Evolutionary conservation across 495 filamentous ascomycete species (phyloP).

Genomic region (Corynascus novoguineensis): DNA sequence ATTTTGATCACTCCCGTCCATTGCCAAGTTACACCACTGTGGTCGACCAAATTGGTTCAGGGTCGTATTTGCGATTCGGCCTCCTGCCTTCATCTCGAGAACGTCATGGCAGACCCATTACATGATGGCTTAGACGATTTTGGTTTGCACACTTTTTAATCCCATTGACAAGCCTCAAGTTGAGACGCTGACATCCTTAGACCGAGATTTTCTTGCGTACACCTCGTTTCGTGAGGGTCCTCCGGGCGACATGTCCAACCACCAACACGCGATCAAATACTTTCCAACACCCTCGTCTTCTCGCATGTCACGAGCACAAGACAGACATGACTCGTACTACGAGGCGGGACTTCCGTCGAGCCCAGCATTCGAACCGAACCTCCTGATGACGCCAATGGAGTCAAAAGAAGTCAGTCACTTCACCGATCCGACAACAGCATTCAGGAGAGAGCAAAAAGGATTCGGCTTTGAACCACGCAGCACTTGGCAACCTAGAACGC

Average conservation of each 20-base stretch:
- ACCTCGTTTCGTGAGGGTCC: not conserved
- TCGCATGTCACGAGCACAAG: not conserved
- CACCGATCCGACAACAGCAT: not conserved
- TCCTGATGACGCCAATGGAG: not conserved
- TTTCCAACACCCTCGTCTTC: constrained; percentile 8
- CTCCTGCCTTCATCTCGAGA: not conserved
- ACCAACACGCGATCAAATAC: not conserved
- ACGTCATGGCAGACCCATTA: constrained; percentile 1
- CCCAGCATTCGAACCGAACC: not conserved
- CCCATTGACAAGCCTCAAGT: not conserved
- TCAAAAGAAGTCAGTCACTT: not conserved
- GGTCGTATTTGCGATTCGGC: too few relatives aligned
- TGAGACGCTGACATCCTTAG: constrained; percentile 4
- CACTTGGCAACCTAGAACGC: not conserved
- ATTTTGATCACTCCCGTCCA: too few relatives aligned
- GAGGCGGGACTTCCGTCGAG: not conserved
- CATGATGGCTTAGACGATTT: constrained; percentile 30
- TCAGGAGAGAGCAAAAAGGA: not conserved
- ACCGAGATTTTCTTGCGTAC: constrained; percentile 20
- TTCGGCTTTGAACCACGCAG: not conserved
- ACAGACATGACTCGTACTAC: constrained; percentile 4
- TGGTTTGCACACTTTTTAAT: constrained; percentile 19
- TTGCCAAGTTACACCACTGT: too few relatives aligned
- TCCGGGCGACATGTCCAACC: not conserved
- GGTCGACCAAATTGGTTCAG: too few relatives aligned